Conservation (phyloP, 306 rosid species). For the Herpetospermum pedunculosum region DNA sequence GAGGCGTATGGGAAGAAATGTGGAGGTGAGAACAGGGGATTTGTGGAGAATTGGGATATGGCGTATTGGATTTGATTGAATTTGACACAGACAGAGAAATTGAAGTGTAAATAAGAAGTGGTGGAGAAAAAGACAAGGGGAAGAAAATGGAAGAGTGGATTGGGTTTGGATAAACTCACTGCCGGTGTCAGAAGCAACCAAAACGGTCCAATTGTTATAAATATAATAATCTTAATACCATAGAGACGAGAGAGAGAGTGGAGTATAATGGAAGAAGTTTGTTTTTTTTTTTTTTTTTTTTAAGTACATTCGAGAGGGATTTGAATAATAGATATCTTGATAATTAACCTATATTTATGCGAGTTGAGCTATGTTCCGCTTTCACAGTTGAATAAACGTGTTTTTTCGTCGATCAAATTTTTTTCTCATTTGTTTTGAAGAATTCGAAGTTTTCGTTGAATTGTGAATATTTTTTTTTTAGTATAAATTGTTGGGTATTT, state of each 20-base stretch:
- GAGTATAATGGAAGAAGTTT: no score
- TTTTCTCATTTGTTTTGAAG: no score
- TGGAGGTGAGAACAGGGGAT: not conserved
- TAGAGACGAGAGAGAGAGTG: not conserved
- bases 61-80: not conserved
- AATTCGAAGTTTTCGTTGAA: no score
- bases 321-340: no score
- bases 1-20: not conserved
- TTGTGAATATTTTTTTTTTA: no score
- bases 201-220: not conserved
- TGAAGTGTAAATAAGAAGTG: not conserved
- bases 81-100: not conserved
- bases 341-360: no score
- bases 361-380: no score
- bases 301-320: no score
- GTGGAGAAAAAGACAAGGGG: not conserved
- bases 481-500: no score
- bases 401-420: no score
- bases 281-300: no score
- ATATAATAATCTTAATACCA: not conserved
- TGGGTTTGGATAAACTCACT: slow-evolving; percentile 3
- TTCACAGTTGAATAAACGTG: no score
- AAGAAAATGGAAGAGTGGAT: not conserved
- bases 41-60: not conserved
- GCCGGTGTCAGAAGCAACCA: not conserved